A percentile compares a stretch with the other conserved stretches of the same genome.
These are phyloP conservation scores for Rhodotorula sp. DNA, from an alignment of 1,284 basidiomycete genomes.

Conservation along the genomic window DNA sequence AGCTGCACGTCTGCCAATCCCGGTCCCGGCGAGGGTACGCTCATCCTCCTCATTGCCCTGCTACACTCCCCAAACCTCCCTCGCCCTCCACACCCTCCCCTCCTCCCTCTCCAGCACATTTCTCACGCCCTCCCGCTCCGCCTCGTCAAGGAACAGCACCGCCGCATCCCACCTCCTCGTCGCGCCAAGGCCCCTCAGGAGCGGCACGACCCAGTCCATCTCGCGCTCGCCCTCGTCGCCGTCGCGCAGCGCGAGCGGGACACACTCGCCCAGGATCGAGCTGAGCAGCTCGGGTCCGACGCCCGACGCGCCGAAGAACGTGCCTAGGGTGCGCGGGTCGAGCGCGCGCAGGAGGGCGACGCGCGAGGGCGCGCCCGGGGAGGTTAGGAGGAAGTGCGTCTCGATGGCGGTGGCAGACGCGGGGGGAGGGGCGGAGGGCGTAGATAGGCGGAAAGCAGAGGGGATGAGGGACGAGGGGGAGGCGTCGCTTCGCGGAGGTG, in stretches of 20 bases:
- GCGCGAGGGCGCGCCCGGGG: slow-evolving; percentile 2
- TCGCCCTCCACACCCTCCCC: not conserved
- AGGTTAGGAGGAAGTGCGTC: slow-evolving; percentile 30
- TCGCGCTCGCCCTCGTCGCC: slow-evolving; percentile 21
- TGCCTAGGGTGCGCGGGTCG: slow-evolving; percentile 60
- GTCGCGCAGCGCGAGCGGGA: slow-evolving; percentile 29
- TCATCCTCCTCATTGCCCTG: too few relatives aligned
- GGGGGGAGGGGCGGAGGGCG: not conserved
- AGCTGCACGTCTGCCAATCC: too few relatives aligned
- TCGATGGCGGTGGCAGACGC: slow-evolving; percentile 22
- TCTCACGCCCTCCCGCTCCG: slow-evolving; percentile 15
- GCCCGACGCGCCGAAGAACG: slow-evolving; percentile 60
- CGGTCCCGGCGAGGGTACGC: too few relatives aligned
- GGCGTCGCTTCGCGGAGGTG: not conserved
- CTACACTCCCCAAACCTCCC: slow-evolving; percentile 8
- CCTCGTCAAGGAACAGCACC: slow-evolving; percentile 61
- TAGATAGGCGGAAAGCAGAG: not conserved
- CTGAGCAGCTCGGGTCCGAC: slow-evolving; percentile 64
- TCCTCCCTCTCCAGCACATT: slow-evolving; percentile 4
- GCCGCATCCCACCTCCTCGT: slow-evolving; percentile 67
- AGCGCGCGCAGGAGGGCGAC: slow-evolving; percentile 55
- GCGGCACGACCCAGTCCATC: slow-evolving; percentile 53
- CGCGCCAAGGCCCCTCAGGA: slow-evolving; percentile 59
- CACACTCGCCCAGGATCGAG: slow-evolving; percentile 60
- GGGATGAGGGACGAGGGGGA: too few relatives aligned